A percentile compares a stretch with the other conserved stretches of the same genome.
Conservation (phyloP, 2,329 filamentous ascomycete species). For the Teratosphaeria nubilosa region DNA sequence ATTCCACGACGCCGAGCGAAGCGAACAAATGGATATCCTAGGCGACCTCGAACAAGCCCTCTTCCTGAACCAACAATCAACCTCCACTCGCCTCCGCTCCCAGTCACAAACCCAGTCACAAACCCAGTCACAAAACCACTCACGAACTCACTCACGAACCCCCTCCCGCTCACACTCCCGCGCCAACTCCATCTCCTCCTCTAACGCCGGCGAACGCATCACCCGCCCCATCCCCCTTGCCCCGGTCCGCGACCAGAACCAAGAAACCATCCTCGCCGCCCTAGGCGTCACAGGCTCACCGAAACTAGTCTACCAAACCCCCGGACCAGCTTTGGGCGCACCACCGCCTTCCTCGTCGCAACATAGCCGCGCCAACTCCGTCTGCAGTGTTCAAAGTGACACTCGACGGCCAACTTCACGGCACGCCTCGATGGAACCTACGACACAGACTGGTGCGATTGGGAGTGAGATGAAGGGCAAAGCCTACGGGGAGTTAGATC, state of each 20-base stretch:
- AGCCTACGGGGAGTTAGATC: not conserved
- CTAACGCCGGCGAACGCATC: conserved; percentile 9
- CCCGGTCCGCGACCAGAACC: conserved; percentile 17
- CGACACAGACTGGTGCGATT: not conserved
- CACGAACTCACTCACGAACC: conserved; percentile 14
- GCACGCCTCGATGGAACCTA: conserved; percentile 9
- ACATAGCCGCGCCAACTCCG: conserved; percentile 6
- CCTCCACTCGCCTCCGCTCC: conserved; percentile 2
- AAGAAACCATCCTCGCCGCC: conserved; percentile 27
- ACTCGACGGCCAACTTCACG: not conserved
- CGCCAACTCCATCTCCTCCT: conserved; percentile 14
- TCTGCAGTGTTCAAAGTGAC: conserved; percentile 1
- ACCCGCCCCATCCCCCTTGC: conserved; percentile 17
- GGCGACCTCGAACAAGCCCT: conserved; percentile 25
- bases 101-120: conserved; percentile 1
- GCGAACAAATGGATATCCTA: conserved; percentile 7
- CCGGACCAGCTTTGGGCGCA: conserved; percentile 27
- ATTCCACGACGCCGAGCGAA: not conserved
- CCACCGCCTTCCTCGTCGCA: conserved; percentile 4
- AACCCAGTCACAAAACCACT: conserved; percentile 1
- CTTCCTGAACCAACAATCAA: not conserved
- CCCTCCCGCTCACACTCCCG: conserved; percentile 18
- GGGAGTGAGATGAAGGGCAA: not conserved
- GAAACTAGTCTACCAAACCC: conserved; percentile 28
- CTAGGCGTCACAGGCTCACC: conserved; percentile 29